Evolutionary conservation across 2,329 filamentous ascomycete genomes (phyloP), one percentile per base, ranked within the genome.

Genomic region (Didymella arachidicola): DNA sequence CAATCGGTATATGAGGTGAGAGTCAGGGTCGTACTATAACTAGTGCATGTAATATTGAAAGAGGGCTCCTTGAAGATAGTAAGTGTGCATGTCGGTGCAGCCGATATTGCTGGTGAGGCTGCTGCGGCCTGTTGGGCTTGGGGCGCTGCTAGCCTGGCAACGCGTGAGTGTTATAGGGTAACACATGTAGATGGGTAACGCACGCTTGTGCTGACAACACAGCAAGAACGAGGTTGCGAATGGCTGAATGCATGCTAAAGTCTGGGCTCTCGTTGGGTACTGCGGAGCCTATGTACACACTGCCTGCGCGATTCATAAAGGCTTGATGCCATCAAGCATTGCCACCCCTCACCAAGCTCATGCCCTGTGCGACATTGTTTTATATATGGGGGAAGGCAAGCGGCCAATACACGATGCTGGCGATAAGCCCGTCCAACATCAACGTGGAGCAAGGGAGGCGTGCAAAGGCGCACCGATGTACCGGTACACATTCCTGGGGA

Each of bases 1-100:
- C 73, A 76, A 12, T 74, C 63, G 2, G 63, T 70, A n/a, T 69
- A 72, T 2, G 50, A 53, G 4, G 72, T 75, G 8, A 42, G 42
- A 0, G 72, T 75, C 16, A 49, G 54, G 4, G 71, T 73, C 8
- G 56, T 59, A 16, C 59, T 50, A 42, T 65, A 63, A 10, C 69
- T 67, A 5, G 70, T 74, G 53, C 72, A 74, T 26, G 66, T 52
- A 1, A 34, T 52, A 6, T 56, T 49, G 19, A 68, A 52, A 0
- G 65, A 60, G 1, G 72, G 71, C n/a, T 44, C 32, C 30, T 61
- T 63, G 8, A 70, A 42, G 4, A 70, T 47, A 7, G 49, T 59
- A 12, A 61, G 53, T 1, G 53, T 66, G 55, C 71, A 74, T 22
- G 27, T 43, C 18, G 62, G 60, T 34, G 59, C 29, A 25, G 46